These are phyloP conservation scores for Fagopyrum esculentum DNA, from an alignment of 148 eudicot species.

Conservation along the genomic window DNA sequence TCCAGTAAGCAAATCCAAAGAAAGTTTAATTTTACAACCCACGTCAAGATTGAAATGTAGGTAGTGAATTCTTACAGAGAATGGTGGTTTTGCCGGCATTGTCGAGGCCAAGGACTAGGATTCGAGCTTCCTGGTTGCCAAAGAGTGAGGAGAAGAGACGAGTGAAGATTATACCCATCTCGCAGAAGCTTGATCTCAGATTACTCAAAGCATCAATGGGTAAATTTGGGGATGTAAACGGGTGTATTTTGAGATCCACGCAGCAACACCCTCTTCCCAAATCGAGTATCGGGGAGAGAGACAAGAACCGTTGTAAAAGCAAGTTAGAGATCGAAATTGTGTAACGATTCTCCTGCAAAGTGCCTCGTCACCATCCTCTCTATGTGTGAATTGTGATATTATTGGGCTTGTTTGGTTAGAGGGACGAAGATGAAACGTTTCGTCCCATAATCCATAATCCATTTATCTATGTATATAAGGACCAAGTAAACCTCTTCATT, in stretches of 20 bases:
- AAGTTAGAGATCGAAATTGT: too few species aligned
- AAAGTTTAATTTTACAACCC: not conserved
- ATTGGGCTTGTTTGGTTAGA: too few species aligned
- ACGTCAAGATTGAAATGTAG: not conserved
- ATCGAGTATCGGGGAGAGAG: too few species aligned
- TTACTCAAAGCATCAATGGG: not conserved
- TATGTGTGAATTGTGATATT: too few species aligned
- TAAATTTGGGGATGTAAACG: not conserved
- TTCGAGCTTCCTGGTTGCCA: constrained; percentile 95
- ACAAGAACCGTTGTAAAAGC: too few species aligned
- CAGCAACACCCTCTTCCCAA: not conserved
- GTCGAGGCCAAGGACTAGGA: constrained; percentile 93
- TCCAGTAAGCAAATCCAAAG: constrained; percentile 8
- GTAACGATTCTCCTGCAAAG: too few species aligned
- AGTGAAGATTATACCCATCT: constrained; percentile 79
- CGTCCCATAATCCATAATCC: too few species aligned
- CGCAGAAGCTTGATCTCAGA: not conserved
- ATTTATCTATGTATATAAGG: too few species aligned
- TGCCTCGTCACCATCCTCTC: too few species aligned
- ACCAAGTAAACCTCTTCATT: too few species aligned
- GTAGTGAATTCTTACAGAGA: constrained; percentile 49
- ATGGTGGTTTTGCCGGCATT: constrained; percentile 99
- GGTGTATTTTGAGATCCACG: not conserved
- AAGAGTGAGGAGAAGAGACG: constrained; percentile 78
- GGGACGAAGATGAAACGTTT: too few species aligned